These are phyloP conservation scores for Talaromyces trachyspermus DNA, from an alignment of 495 filamentous ascomycete genomes.

Conservation along the genomic window DNA sequence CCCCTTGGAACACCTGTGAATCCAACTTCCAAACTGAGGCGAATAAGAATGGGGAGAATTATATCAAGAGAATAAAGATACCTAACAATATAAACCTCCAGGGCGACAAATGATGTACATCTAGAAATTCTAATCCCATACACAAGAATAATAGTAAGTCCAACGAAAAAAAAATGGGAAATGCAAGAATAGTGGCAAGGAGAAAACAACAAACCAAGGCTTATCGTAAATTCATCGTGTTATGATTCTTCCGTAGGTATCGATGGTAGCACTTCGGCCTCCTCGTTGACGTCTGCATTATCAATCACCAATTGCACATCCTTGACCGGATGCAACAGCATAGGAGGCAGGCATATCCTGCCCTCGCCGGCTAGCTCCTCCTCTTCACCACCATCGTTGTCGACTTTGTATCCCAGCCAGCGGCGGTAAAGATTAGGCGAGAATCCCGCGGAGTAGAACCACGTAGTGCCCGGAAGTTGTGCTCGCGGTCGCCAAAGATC, in stretches of 20 bases:
- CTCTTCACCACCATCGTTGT: conserved; percentile 80
- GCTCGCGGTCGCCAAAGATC: conserved; percentile 79
- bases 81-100: conserved; percentile 1
- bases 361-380: conserved; percentile 71
- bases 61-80: neutral
- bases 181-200: neutral
- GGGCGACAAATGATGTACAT: conserved; percentile 5
- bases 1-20: too few relatives aligned
- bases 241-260: neutral
- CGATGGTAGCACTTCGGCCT: neutral
- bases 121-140: neutral
- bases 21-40: too few relatives aligned
- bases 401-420: conserved; percentile 79
- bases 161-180: neutral
- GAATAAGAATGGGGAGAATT: neutral
- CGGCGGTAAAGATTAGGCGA: conserved; percentile 73
- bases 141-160: neutral
- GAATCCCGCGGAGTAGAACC: conserved; percentile 92
- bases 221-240: neutral
- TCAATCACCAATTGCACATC: conserved; percentile 72
- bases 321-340: conserved; percentile 93
- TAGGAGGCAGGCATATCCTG: conserved; percentile 86
- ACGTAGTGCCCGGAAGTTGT: conserved; percentile 86
- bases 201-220: neutral
- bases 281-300: conserved; percentile 13